Conservation (phyloP, 495 filamentous ascomycete genomes). For the Rostrohypoxylon terebratum region DNA sequence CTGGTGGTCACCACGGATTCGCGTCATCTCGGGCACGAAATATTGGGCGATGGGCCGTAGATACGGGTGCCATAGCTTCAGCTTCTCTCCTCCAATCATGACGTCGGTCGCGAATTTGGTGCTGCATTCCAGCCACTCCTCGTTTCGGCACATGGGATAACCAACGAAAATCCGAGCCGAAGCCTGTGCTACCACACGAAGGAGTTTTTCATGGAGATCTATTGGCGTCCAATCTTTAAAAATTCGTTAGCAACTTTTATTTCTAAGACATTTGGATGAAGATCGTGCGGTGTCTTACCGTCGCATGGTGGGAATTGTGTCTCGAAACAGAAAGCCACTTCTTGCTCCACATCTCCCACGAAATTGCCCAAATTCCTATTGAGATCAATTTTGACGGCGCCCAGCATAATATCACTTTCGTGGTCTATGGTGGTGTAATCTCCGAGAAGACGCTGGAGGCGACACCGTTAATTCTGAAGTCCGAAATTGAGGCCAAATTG, state of each 20-base stretch:
- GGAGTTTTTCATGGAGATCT: constrained; percentile 48
- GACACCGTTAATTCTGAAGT: constrained; percentile 47
- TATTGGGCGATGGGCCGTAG: constrained; percentile 48
- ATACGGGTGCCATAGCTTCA: constrained; percentile 49
- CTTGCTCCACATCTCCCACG: constrained; percentile 53
- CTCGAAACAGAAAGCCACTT: constrained; percentile 54
- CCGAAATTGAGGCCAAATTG: constrained; percentile 21
- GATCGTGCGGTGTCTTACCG: constrained; percentile 44
- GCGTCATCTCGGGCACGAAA: constrained; percentile 49
- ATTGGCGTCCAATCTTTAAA: constrained; percentile 54
- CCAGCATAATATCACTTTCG: constrained; percentile 51
- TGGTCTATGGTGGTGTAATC: constrained; percentile 54
- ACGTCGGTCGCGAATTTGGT: constrained; percentile 64
- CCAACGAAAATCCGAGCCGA: constrained; percentile 67
- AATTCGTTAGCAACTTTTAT: constrained; percentile 29
- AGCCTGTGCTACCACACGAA: constrained; percentile 62
- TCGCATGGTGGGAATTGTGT: constrained; percentile 54
- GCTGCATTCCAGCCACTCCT: constrained; percentile 66
- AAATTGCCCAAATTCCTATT: constrained; percentile 59
- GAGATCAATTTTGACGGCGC: constrained; percentile 57
- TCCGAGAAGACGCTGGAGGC: constrained; percentile 54
- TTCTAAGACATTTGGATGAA: background rate
- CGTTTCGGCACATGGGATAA: constrained; percentile 60
- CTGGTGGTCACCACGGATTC: constrained; percentile 45
- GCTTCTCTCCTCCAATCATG: constrained; percentile 47